phyloP scores from a whole-genome alignment of 2,329 filamentous ascomycete species.

The Penicillium sp. region DNA sequence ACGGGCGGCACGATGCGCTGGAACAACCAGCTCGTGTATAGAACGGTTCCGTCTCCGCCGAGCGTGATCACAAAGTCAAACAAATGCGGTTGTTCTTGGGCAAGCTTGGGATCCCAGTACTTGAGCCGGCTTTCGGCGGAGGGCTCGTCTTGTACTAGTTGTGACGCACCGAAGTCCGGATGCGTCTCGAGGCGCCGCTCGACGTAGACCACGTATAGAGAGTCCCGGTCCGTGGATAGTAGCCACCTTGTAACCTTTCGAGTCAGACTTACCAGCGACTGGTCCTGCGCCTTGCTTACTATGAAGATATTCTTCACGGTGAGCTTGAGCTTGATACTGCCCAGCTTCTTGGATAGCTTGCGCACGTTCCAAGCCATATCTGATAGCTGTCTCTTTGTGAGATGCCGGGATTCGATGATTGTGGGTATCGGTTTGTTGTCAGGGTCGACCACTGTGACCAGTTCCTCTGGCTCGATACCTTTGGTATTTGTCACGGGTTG shows the following conservation, averaged over 20 bases:
- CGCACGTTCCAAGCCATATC: conserved; percentile 97
- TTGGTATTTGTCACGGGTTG: conserved; percentile 22
- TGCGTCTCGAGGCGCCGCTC: conserved; percentile 72
- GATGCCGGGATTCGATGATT: conserved; percentile 65
- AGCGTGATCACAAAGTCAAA: conserved; percentile 94
- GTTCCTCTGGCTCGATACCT: conserved; percentile 21
- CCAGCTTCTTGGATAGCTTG: conserved; percentile 81
- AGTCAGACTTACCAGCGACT: conserved; percentile 73
- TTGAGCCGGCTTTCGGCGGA: conserved; percentile 61
- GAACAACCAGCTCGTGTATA: conserved; percentile 96
- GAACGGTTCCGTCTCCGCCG: conserved; percentile 92
- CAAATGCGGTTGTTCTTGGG: conserved; percentile 72
- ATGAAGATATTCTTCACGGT: conserved; percentile 82
- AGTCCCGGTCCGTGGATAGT: conserved; percentile 65
- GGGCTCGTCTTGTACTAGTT: conserved; percentile 64
- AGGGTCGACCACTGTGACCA: conserved; percentile 27
- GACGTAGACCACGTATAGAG: conserved; percentile 74
- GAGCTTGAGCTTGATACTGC: conserved; percentile 78
- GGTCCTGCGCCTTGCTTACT: conserved; percentile 88
- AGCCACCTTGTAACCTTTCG: conserved; percentile 79
- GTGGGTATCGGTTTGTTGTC: conserved; percentile 35
- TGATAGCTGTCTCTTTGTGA: conserved; percentile 91
- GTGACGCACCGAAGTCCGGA: conserved; percentile 70
- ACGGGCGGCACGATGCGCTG: conserved; percentile 93
- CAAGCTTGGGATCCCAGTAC: conserved; percentile 83